Evolutionary conservation across 345 rosid species (phyloP), one percentile per base, ranked within the genome.

Genomic region (Garcia nutans): DNA sequence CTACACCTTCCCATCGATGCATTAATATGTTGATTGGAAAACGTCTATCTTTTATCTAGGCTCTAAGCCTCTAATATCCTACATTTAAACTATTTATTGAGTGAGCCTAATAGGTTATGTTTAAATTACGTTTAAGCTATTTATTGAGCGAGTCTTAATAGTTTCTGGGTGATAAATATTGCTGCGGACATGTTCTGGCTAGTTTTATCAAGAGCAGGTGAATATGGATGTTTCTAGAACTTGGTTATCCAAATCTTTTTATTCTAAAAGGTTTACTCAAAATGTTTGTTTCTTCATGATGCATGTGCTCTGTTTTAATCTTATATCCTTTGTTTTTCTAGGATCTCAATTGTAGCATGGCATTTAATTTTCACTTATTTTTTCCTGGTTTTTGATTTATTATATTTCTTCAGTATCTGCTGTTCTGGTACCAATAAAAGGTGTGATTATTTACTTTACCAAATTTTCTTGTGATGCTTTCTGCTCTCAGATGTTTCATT

Each of bases 401-500:
- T 11, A 8, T 3, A 16, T 16, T 3, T 71, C 23, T 44, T 54
- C 0, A 47, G 6, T 47, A 19, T 37, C 20, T 44, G 70, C 37
- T 61, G 8, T 33, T 56, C 50, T 61, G 52, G 52, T 44, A 59
- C 57, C 13, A 20, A 49, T 49, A 7, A 69, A 33, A n/a, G 16
- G 11, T 7, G 9, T 41, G 33, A 33, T 49, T 44, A 6, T 24
- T 58, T 13, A 52, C 19, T 72, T 81, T 37, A 70, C 82, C 20
- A 19, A 22, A 20, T 10, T 52, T 50, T 26, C 4, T 65, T 72
- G 31, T 17, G 5, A n/a, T 85, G 19, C 13, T 63, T 78, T 77
- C 59, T 85, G 62, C 74, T 69, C 74, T 0, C 89, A 96, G 98
- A 88, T 96, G 99, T 96, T 96, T 83, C 99, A 96, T 79, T 88